phyloP scores from a whole-genome alignment of 2,329 filamentous ascomycete genomes.

The Arachnopeziza araneosa region DNA sequence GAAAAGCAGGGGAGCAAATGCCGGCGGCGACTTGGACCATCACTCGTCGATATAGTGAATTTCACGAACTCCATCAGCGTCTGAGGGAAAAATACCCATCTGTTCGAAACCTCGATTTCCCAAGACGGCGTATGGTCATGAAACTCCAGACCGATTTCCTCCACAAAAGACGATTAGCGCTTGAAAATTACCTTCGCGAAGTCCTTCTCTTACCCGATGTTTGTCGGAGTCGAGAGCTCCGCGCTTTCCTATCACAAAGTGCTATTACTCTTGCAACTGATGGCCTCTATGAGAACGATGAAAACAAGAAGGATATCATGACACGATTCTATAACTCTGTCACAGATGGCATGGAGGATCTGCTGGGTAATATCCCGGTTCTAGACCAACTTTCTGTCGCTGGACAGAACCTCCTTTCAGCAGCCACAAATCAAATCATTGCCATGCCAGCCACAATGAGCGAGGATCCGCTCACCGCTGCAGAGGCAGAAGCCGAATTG shows the following conservation, averaged over 20 bases:
- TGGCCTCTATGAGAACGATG: slow-evolving; percentile 47
- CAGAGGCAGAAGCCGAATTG: slow-evolving; percentile 88
- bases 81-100: slow-evolving; percentile 80
- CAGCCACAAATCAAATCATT: slow-evolving; percentile 60
- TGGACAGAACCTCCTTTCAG: slow-evolving; percentile 83
- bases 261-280: slow-evolving; percentile 62
- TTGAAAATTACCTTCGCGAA: slow-evolving; percentile 80
- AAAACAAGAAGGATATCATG: slow-evolving; percentile 80
- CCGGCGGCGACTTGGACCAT: slow-evolving; percentile 92
- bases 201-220: slow-evolving; percentile 85
- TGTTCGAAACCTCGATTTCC: slow-evolving; percentile 86
- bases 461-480: slow-evolving; percentile 47
- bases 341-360: slow-evolving; percentile 96
- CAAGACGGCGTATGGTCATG: slow-evolving; percentile 85
- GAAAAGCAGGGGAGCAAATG: slow-evolving; percentile 91
- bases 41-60: slow-evolving; percentile 92
- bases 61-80: slow-evolving; percentile 89
- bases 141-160: slow-evolving; percentile 95
- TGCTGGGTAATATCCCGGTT: slow-evolving; percentile 91
- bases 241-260: slow-evolving; percentile 87
- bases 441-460: slow-evolving; percentile 47
- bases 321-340: slow-evolving; percentile 94
- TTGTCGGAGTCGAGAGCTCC: slow-evolving; percentile 85
- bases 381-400: slow-evolving; percentile 90
- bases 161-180: slow-evolving; percentile 74